phyloP scores from a whole-genome alignment of 345 rosid genomes.

The Jatropha curcas region DNA sequence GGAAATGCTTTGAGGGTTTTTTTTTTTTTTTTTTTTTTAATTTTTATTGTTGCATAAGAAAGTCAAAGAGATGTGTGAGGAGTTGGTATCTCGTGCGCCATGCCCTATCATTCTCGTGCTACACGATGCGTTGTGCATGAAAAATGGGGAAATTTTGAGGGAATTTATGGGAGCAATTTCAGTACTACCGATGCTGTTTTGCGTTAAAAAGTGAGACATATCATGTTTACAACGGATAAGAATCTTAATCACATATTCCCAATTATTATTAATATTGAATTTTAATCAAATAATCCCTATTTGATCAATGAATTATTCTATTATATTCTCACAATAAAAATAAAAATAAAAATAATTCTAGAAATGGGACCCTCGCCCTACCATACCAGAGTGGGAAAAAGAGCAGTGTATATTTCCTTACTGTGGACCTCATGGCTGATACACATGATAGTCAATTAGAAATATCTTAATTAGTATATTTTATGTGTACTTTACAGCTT shows the following conservation, averaged over 20 bases:
- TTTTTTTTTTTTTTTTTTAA: too few relatives aligned
- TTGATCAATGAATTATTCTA: too few relatives aligned
- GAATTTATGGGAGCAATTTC: neutral
- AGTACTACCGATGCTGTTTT: neutral
- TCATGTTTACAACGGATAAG: neutral
- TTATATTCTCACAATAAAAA: too few relatives aligned
- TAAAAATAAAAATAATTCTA: neutral
- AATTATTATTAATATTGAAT: too few relatives aligned
- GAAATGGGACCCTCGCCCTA: neutral
- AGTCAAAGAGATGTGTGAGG: slow-evolving; percentile 8
- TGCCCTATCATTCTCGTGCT: slow-evolving; percentile 4
- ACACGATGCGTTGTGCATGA: slow-evolving; percentile 7
- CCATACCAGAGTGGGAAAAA: too few relatives aligned
- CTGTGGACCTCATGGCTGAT: too few relatives aligned
- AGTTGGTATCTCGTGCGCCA: slow-evolving; percentile 3
- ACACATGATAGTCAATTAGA: too few relatives aligned
- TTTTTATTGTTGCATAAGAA: neutral
- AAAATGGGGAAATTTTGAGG: neutral
- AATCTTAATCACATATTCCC: neutral
- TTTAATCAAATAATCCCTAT: too few relatives aligned
- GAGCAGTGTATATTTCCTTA: too few relatives aligned
- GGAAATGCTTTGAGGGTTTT: too few relatives aligned
- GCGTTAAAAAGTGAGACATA: too few relatives aligned
- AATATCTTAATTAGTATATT: too few relatives aligned
- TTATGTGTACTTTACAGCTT: slow-evolving; percentile 15